Percentiles rank a stretch among this genome's conserved stretches.
Conservation (phyloP, 2,329 filamentous ascomycete genomes). For the Cytospora chrysosperma region DNA sequence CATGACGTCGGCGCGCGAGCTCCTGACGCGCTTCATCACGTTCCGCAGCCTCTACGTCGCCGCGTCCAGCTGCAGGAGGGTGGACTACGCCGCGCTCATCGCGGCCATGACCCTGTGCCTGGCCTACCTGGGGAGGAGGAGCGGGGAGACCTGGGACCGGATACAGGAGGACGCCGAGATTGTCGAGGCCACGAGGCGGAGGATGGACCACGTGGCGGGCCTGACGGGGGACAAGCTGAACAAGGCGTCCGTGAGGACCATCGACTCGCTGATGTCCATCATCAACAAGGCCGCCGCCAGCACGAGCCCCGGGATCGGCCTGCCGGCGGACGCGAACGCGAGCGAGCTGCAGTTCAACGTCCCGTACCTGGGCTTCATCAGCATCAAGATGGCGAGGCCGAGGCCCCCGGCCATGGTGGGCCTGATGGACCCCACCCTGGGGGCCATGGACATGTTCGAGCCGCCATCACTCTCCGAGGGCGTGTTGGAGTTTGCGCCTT, state of each 20-base stretch:
- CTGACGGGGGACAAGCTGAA: slow-evolving; percentile 42
- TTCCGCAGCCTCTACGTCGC: slow-evolving; percentile 43
- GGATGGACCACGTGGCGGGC: slow-evolving; percentile 40
- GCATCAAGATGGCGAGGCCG: slow-evolving; percentile 36
- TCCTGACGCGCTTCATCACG: slow-evolving; percentile 48
- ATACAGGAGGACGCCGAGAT: slow-evolving; percentile 37
- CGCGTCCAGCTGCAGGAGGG: slow-evolving; percentile 45
- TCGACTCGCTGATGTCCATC: slow-evolving; percentile 44
- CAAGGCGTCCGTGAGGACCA: slow-evolving; percentile 43
- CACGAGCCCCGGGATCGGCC: slow-evolving; percentile 12
- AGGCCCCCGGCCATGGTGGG: not conserved
- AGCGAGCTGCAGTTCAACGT: slow-evolving; percentile 41
- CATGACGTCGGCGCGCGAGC: slow-evolving; percentile 49
- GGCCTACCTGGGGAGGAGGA: slow-evolving; percentile 44
- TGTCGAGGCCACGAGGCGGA: slow-evolving; percentile 37
- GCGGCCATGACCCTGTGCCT: slow-evolving; percentile 51
- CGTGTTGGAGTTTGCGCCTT: slow-evolving; percentile 13
- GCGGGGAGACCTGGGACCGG: slow-evolving; percentile 21
- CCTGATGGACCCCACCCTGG: not conserved
- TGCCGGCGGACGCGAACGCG: slow-evolving; percentile 11
- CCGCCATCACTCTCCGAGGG: not conserved
- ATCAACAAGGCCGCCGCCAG: slow-evolving; percentile 32
- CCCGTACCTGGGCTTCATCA: slow-evolving; percentile 48
- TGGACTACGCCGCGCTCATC: slow-evolving; percentile 53
- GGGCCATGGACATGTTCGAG: slow-evolving; percentile 1